Base-by-base conservation (phyloP, 345 rosid genomes). In the Lenwebbia sp. region DNA sequence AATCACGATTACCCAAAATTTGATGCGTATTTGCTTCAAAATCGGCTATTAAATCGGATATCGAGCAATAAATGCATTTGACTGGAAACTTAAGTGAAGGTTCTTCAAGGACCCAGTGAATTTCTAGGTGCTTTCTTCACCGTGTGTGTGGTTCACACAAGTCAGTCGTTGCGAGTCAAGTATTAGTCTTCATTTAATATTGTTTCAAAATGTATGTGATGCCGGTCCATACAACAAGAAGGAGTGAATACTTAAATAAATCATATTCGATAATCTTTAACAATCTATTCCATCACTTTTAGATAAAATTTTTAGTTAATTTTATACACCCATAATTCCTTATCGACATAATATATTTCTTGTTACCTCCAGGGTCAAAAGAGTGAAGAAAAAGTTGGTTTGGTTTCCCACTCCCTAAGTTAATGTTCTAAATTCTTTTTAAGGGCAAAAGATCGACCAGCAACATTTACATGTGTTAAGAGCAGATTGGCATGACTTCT, bases 271-370 rank as follows among this genome's bases (percentile, higher is more conserved):
- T 70, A 0, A 4, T 9, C 0, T 0, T 6, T 5, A 30, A 62
- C 22, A 9, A 30, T 62, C 3, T 0, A 33, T 37, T 12, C 78
- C 37, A 70, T 70, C 47, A 70, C 26, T 33, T 19, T 70, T 19
- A 0, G 12, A 4, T 17, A 33, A 9, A 0, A 3, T 53, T 2
- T 70, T 33, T 37, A 19, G 7, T 70, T 37, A 70, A 33, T 1
- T 33, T 65, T 33, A 7, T 7, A 0, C 4, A 30, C 41, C 19
- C 30, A 60, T 4, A 28, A 60, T 14, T 28, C 14, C 74, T 60
- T 62, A 65, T 33, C 0, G 0, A 33, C 37, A 17, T 17, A 33
- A 30, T 65, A 65, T 65, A 13, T 70, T 65, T 65, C 41, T 15
- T 3, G 12, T 13, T 3, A 30, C 41, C 41, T 14, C 10, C 75